Conservation (phyloP, 2,329 filamentous ascomycete species). For the Talaromyces sp. region DNA sequence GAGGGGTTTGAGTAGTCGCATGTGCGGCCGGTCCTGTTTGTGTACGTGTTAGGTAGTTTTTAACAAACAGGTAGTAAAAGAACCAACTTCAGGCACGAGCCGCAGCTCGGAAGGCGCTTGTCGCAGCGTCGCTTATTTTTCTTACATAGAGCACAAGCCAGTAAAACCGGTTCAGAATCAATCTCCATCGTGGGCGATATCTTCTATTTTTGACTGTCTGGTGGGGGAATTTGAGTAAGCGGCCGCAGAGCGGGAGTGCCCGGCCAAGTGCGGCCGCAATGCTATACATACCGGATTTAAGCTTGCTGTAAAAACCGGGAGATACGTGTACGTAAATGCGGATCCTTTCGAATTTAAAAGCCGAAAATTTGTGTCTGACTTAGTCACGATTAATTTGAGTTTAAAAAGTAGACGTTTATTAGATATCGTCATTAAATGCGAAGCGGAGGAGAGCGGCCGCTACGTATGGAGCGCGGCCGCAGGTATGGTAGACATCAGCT, state of each 20-base stretch:
- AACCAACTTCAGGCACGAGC: not conserved
- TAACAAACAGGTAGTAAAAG: not conserved
- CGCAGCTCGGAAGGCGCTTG: not conserved
- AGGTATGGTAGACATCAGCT: not conserved
- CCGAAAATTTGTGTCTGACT: not conserved
- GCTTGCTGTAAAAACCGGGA: not conserved
- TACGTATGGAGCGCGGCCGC: not conserved
- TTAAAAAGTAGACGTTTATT: not conserved
- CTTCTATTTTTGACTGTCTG: not conserved
- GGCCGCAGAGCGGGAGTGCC: not conserved
- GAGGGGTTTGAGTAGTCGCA: not conserved
- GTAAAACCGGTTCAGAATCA: not conserved
- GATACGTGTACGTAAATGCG: too few relatives aligned
- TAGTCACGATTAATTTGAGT: not conserved
- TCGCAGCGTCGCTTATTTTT: not conserved
- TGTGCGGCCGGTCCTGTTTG: not conserved
- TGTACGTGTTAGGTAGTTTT: not conserved
- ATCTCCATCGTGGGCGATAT: not conserved
- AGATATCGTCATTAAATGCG: not conserved
- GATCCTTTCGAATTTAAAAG: not conserved
- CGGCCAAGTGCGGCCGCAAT: not conserved
- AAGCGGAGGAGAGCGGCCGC: not conserved
- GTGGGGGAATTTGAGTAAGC: not conserved
- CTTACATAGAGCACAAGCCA: not conserved
- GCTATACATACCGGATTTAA: not conserved